phyloP scores from a whole-genome alignment of 2,329 filamentous ascomycete species.

The Botrytis fabae region DNA sequence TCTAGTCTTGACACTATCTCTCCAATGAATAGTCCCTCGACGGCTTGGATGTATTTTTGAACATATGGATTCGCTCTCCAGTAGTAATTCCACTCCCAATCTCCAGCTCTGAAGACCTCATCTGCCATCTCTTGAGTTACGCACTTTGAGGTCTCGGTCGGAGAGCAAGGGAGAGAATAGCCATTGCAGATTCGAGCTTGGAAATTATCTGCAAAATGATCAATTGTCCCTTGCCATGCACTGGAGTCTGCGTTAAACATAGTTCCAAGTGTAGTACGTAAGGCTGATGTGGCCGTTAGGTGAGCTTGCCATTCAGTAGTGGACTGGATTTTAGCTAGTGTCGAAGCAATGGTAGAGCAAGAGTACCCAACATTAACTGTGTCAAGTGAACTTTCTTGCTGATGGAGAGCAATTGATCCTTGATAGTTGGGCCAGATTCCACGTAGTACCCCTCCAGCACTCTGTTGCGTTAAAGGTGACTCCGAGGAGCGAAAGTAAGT shows the following conservation, averaged over 20 bases:
- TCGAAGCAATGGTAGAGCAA: conserved; percentile 36
- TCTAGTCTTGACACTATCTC: conserved; percentile 42
- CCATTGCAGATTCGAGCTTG: conserved; percentile 45
- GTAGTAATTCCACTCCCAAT: conserved; percentile 47
- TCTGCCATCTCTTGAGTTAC: conserved; percentile 41
- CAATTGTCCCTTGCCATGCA: conserved; percentile 42
- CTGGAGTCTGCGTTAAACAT: conserved; percentile 40
- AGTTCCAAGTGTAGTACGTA: conserved; percentile 39
- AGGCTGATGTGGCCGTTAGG: conserved; percentile 38
- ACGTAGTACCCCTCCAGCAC: conserved; percentile 44
- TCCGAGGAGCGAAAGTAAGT: conserved; percentile 44
- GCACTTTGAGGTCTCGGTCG: conserved; percentile 37
- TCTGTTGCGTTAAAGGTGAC: conserved; percentile 42
- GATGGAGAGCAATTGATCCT: conserved; percentile 42
- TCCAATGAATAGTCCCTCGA: conserved; percentile 44
- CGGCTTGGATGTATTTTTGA: conserved; percentile 42
- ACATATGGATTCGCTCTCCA: conserved; percentile 42
- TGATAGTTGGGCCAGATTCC: conserved; percentile 42
- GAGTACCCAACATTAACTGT: conserved; percentile 43
- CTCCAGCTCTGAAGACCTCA: conserved; percentile 44
- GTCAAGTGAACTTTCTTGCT: conserved; percentile 42
- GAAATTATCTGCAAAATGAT: conserved; percentile 46
- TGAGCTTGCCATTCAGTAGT: conserved; percentile 43
- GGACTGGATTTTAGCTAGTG: conserved; percentile 37
- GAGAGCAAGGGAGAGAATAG: conserved; percentile 42